Evolutionary conservation across 805 yeast species (phyloP).

Genomic region (Yarrowia hollandica): DNA sequence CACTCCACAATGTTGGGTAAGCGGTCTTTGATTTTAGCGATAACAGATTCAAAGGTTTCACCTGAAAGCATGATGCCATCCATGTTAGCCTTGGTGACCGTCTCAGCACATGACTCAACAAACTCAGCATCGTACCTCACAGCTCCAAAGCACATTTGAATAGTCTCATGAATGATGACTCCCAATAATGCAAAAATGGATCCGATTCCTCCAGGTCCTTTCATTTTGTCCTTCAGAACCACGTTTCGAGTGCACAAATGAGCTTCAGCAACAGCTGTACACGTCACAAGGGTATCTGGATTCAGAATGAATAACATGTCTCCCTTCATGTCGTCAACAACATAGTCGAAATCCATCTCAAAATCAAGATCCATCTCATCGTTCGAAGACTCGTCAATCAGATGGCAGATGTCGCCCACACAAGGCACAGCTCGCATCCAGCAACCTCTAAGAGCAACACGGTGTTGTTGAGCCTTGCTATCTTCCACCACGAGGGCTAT

Average conservation of each 20-base stretch:
- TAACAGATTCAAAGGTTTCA: conserved; percentile 54
- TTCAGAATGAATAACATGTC: conserved; percentile 67
- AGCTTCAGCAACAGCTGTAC: conserved; percentile 79
- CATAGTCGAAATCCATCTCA: conserved; percentile 17
- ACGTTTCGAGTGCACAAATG: conserved; percentile 72
- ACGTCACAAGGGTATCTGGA: conserved; percentile 80
- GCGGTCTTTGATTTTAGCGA: conserved; percentile 48
- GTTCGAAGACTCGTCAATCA: conserved; percentile 35
- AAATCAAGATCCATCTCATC: conserved; percentile 31
- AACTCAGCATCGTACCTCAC: conserved; percentile 44
- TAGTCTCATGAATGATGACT: conserved; percentile 71
- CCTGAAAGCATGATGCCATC: conserved; percentile 44
- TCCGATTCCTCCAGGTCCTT: conserved; percentile 42
- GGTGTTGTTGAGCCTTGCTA: not conserved
- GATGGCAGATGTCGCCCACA: conserved; percentile 40
- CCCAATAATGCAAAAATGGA: conserved; percentile 67
- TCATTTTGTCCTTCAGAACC: conserved; percentile 56
- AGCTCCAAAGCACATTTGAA: conserved; percentile 56
- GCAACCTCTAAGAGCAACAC: conserved; percentile 11
- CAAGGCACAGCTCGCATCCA: conserved; percentile 15
- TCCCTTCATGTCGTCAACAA: conserved; percentile 56
- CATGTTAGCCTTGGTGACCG: conserved; percentile 44
- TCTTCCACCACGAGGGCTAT: conserved; percentile 6
- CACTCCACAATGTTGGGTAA: conserved; percentile 39
- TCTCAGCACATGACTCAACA: conserved; percentile 44